Conservation (phyloP, 495 filamentous ascomycete species). For the Aspergillus wentii region DNA sequence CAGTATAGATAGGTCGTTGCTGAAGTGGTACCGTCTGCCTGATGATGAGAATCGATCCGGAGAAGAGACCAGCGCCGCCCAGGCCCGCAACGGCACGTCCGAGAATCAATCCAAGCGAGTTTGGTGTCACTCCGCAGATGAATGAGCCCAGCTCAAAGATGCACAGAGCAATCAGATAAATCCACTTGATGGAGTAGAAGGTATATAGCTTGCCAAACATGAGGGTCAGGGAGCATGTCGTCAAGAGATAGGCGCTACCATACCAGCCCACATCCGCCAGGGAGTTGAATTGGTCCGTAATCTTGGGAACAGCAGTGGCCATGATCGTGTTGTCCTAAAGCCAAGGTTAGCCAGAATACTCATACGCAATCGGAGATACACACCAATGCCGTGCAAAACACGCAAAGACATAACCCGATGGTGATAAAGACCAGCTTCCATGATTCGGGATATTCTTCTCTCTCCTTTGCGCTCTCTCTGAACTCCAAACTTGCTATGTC, state of each 20-base stretch:
- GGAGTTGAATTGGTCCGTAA: conserved; percentile 74
- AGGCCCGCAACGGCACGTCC: conserved; percentile 82
- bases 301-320: conserved; percentile 77
- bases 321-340: conserved; percentile 69
- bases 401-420: conserved; percentile 54
- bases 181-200: conserved; percentile 70
- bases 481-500: background rate
- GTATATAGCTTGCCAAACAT: conserved; percentile 77
- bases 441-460: conserved; percentile 43
- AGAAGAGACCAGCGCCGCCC: conserved; percentile 80
- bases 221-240: conserved; percentile 65
- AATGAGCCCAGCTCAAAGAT: conserved; percentile 87
- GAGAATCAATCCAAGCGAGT: conserved; percentile 68
- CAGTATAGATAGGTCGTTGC: conserved; percentile 67
- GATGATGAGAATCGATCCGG: conserved; percentile 76
- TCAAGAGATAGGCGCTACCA: conserved; percentile 64
- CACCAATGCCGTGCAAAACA: conserved; percentile 63
- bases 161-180: conserved; percentile 64
- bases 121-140: conserved; percentile 74
- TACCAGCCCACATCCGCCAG: conserved; percentile 82
- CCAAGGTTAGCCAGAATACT: background rate
- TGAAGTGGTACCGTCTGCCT: conserved; percentile 67
- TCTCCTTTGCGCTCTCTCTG: conserved; percentile 21
- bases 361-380: background rate
- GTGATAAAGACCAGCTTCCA: conserved; percentile 53